phyloP scores from a whole-genome alignment of 2,329 filamentous ascomycete species.

The Arachnomyces sp. region DNA sequence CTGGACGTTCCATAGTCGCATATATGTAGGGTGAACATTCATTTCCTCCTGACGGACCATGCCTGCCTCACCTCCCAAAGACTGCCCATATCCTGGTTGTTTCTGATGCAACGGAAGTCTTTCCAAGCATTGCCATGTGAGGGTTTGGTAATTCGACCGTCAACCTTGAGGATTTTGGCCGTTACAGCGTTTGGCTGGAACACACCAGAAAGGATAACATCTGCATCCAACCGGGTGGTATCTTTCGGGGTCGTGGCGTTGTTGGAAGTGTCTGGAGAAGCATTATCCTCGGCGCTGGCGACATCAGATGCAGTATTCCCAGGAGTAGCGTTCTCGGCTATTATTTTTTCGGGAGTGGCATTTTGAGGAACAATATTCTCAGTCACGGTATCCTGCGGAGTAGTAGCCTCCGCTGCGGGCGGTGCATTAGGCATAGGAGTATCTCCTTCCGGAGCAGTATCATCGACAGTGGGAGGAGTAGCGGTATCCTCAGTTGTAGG shows the following conservation, averaged over 20 bases:
- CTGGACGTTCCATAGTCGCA: no score
- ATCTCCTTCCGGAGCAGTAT: no score
- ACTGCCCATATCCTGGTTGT: conserved; percentile 41
- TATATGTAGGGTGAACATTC: no score
- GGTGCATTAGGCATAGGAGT: no score
- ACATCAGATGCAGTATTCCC: no score
- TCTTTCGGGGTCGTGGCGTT: neutral
- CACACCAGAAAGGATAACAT: conserved; percentile 24
- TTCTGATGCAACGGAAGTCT: conserved; percentile 33
- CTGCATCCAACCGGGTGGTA: neutral
- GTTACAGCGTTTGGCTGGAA: conserved; percentile 22
- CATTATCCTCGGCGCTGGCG: neutral
- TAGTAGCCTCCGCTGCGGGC: no score
- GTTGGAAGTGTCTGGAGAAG: neutral
- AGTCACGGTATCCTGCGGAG: no score
- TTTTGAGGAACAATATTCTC: no score
- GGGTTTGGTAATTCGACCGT: conserved; percentile 29
- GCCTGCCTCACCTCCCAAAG: conserved; percentile 37
- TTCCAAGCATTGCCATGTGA: conserved; percentile 37
- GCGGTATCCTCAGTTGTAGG: no score
- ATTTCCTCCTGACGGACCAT: conserved; percentile 27
- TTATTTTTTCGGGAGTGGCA: no score
- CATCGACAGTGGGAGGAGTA: no score
- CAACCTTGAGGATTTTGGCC: conserved; percentile 30
- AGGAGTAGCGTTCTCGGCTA: no score